Conservation (phyloP, 2,329 filamentous ascomycete genomes). For the Penicillium nordicum region DNA sequence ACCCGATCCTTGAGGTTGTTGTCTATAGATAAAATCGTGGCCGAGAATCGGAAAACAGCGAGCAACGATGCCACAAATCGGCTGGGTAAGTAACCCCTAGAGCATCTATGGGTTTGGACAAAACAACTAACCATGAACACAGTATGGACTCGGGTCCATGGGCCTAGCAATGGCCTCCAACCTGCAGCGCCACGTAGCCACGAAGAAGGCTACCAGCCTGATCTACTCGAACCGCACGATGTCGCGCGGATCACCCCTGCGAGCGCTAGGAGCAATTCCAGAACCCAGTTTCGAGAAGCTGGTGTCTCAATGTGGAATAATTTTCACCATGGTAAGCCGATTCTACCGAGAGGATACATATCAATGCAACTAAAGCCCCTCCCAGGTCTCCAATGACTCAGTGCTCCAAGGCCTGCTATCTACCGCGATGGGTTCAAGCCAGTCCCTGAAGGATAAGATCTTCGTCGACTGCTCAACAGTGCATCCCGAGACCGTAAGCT, state of each 20-base stretch:
- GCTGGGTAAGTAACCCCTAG: slow-evolving; percentile 30
- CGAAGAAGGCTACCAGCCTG: slow-evolving; percentile 32
- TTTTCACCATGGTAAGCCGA: slow-evolving; percentile 38
- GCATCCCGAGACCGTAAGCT: slow-evolving; percentile 64
- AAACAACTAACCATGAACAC: slow-evolving; percentile 1
- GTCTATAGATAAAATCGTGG: not conserved
- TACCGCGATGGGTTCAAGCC: slow-evolving; percentile 24
- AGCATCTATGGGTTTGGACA: not conserved
- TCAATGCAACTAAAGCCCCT: slow-evolving; percentile 8
- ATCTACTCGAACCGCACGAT: slow-evolving; percentile 44
- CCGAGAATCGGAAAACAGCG: not conserved
- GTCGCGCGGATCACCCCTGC: slow-evolving; percentile 37
- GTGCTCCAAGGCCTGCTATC: slow-evolving; percentile 35
- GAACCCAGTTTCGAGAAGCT: slow-evolving; percentile 34
- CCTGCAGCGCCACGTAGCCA: slow-evolving; percentile 40
- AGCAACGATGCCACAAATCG: slow-evolving; percentile 34
- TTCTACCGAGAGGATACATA: not conserved
- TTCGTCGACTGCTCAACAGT: slow-evolving; percentile 86
- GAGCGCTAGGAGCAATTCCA: slow-evolving; percentile 35
- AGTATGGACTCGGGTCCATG: slow-evolving; percentile 47
- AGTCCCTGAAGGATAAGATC: slow-evolving; percentile 63
- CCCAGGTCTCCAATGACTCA: slow-evolving; percentile 41
- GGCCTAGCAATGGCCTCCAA: slow-evolving; percentile 46
- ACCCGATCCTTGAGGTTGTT: too few relatives aligned
- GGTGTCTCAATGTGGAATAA: slow-evolving; percentile 37